These are phyloP conservation scores for Tricharina praecox DNA, from an alignment of 495 filamentous ascomycete species.

Conservation along the genomic window DNA sequence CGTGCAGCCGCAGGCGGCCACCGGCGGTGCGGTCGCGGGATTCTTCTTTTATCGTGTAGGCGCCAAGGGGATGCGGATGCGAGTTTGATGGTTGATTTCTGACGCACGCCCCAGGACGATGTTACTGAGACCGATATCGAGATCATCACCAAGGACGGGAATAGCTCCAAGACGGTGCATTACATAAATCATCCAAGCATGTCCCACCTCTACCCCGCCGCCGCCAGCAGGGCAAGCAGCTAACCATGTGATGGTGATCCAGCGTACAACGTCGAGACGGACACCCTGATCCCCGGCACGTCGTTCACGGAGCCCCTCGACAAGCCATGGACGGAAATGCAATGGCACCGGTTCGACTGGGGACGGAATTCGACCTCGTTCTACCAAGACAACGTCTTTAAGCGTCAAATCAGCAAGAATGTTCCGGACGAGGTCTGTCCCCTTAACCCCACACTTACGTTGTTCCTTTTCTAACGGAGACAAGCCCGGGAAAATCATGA, in stretches of 20 bases:
- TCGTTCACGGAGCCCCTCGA: slow-evolving; percentile 11
- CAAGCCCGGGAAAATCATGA: slow-evolving; percentile 8
- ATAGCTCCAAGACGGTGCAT: slow-evolving; percentile 9
- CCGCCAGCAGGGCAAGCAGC: neutral
- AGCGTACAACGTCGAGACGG: slow-evolving; percentile 15
- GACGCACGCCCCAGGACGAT: too few relatives aligned
- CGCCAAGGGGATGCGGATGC: neutral
- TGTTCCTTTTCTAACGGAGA: neutral
- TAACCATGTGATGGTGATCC: slow-evolving; percentile 2
- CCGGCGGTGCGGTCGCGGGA: slow-evolving; percentile 19
- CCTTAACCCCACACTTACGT: neutral
- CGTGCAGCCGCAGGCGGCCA: slow-evolving; percentile 6
- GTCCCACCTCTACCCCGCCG: neutral
- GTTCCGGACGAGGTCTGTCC: slow-evolving; percentile 20
- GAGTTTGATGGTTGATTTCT: too few relatives aligned
- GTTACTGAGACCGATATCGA: slow-evolving; percentile 22
- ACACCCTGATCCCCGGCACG: slow-evolving; percentile 6
- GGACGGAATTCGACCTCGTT: slow-evolving; percentile 14
- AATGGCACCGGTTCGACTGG: slow-evolving; percentile 25
- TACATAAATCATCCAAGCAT: slow-evolving; percentile 25
- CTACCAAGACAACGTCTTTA: slow-evolving; percentile 14
- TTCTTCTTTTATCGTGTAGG: slow-evolving; percentile 21
- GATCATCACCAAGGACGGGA: slow-evolving; percentile 14
- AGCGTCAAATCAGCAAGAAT: slow-evolving; percentile 14
- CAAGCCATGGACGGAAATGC: slow-evolving; percentile 17